phyloP scores from a whole-genome alignment of 2,329 filamentous ascomycete species.

The Hymenoscyphus fructigenus region DNA sequence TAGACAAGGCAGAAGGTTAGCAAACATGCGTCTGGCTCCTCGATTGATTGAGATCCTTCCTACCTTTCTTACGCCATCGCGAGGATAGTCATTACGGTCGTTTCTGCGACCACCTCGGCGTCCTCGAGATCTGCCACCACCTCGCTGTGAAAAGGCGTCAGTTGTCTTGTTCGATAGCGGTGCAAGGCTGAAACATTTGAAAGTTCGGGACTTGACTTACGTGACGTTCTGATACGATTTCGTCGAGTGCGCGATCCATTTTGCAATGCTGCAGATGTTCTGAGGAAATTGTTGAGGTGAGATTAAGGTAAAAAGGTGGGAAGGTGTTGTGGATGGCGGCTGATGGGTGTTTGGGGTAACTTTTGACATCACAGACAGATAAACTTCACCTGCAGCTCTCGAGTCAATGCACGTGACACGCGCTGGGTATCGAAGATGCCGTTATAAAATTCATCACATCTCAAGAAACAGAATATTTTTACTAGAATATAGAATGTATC shows the following conservation, averaged over 20 bases:
- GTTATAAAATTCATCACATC: too few species aligned
- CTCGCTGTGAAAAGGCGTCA: constrained; percentile 28
- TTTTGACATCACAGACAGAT: neutral
- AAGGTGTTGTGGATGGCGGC: constrained; percentile 5
- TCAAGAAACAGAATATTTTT: too few species aligned
- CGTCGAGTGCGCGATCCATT: constrained; percentile 66
- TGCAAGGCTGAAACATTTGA: constrained; percentile 30
- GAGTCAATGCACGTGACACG: too few species aligned
- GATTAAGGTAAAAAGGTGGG: neutral
- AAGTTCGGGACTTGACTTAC: constrained; percentile 40
- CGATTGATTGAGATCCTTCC: constrained; percentile 9
- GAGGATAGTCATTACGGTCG: constrained; percentile 54
- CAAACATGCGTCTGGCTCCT: neutral
- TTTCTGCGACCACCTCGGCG: constrained; percentile 36
- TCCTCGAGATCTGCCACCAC: constrained; percentile 33
- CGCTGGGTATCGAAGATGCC: too few species aligned
- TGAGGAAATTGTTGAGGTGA: neutral
- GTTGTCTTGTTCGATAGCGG: constrained; percentile 14
- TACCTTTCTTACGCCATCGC: constrained; percentile 92
- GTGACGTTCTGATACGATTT: constrained; percentile 61
- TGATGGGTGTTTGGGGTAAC: neutral
- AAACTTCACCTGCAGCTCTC: constrained; percentile 9
- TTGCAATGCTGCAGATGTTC: constrained; percentile 8
- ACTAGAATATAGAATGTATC: too few species aligned
- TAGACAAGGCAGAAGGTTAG: constrained; percentile 23